A percentile compares a stretch with the other conserved stretches of the same genome.
These are phyloP conservation scores for Diaporthe sp. DNA, from an alignment of 2,329 filamentous ascomycete genomes.

Conservation along the genomic window DNA sequence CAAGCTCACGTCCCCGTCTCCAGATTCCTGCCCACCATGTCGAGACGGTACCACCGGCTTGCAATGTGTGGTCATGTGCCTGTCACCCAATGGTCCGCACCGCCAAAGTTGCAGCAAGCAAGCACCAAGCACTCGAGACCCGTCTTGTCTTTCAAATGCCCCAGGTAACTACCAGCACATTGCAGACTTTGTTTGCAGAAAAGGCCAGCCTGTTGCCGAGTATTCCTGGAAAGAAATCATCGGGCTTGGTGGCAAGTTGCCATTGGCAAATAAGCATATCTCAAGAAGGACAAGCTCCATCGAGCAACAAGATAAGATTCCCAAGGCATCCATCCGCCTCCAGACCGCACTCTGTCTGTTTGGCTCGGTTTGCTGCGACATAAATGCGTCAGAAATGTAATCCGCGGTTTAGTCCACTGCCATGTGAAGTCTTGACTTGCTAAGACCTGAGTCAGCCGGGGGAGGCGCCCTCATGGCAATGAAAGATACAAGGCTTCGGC, in stretches of 20 bases:
- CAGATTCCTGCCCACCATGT: background rate
- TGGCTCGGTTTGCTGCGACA: background rate
- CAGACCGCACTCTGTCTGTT: background rate
- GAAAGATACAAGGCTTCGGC: background rate
- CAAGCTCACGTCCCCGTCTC: background rate
- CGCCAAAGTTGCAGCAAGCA: background rate
- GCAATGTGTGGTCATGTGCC: background rate
- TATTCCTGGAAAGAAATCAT: background rate
- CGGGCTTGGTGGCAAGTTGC: background rate
- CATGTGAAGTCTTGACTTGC: background rate
- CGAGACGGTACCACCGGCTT: background rate
- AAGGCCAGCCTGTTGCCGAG: background rate
- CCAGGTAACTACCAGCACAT: no score
- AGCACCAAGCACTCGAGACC: background rate
- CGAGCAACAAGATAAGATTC: background rate
- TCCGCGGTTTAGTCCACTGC: background rate
- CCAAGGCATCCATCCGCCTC: background rate
- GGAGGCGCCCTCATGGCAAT: background rate
- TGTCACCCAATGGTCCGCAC: background rate
- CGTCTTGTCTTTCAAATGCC: background rate
- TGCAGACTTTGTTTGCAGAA: background rate
- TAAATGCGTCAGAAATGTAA: background rate
- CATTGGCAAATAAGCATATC: background rate
- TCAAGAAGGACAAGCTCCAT: background rate
- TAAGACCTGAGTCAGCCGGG: background rate